Evolutionary conservation across 2,329 filamentous ascomycete species (phyloP), one percentile per base, ranked within the genome.

Genomic region (Hypoxylon sp.): DNA sequence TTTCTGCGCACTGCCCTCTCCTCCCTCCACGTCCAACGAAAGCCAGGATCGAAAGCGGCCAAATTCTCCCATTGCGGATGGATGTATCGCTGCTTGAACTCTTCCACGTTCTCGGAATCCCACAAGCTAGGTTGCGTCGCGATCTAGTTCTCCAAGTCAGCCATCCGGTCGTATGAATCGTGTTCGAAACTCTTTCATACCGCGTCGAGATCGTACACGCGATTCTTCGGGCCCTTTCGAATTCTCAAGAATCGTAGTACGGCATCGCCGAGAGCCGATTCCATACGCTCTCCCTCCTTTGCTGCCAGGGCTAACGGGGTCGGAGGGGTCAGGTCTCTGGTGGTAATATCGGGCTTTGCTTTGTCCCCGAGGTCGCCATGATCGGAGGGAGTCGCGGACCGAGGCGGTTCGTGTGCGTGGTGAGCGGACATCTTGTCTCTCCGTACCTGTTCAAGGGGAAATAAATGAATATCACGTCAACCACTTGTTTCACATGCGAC

Each of bases 61-160:
- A 55, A 61, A 37, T 73, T 73, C 61, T 73, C 71, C 67, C 70
- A 72, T 36, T 71, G 51, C 0, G 67, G 62, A 26, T 71, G 69
- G 4, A 71, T 70, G 17, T 71, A 71, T 2, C 63, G 57, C 15
- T 66, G 43, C 30, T 71, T 71, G 42, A 69, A 71, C 26, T 71
- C 62, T 30, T 71, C 69, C 11, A 71, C 23, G 6, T 69, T 66
- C 20, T 68, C 67, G 0, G 69, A 69, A 26, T 72, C 69, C 69
- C 69, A 71, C 2, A 72, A 71, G 21, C 70, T 72, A 0, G 68
- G 68, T 35, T 72, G 69, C 1, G 69, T 72, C 12, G 69, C 69
- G 35, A 67, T 55, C 68, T 71, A 35, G 6, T 23, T n/a, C n/a
- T n/a, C 32, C 7, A 3, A 15, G 44, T 67, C 25, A 67, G 60